Evolutionary conservation across 2,329 filamentous ascomycete genomes (phyloP).

Genomic region (Talaromyces sp.): DNA sequence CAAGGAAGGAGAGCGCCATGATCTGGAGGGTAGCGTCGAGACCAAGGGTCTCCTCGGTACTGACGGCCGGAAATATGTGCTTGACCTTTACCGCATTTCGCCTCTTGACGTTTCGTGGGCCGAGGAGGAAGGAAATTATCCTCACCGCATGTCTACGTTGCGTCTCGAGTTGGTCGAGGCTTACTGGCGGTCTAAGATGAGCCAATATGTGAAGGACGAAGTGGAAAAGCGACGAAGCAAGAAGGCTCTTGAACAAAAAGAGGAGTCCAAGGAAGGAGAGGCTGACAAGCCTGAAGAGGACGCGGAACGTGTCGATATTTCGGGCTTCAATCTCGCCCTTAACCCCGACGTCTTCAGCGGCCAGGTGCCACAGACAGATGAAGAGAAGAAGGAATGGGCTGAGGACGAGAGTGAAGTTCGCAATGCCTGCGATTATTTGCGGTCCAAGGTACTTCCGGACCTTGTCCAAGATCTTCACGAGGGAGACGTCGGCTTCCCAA

Average conservation of each 20-base stretch:
- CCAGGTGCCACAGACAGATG: slow-evolving; percentile 81
- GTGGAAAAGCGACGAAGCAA: slow-evolving; percentile 57
- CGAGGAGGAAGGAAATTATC: slow-evolving; percentile 71
- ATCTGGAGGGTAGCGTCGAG: slow-evolving; percentile 92
- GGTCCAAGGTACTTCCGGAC: slow-evolving; percentile 72
- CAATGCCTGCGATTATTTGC: slow-evolving; percentile 73
- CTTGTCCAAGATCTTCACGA: slow-evolving; percentile 82
- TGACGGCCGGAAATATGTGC: slow-evolving; percentile 93
- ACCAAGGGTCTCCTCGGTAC: slow-evolving; percentile 97
- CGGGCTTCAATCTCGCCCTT: slow-evolving; percentile 78
- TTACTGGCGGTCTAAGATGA: slow-evolving; percentile 78
- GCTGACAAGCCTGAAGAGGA: slow-evolving; percentile 41
- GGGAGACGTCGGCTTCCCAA: slow-evolving; percentile 92
- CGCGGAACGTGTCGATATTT: slow-evolving; percentile 74
- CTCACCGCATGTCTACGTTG: slow-evolving; percentile 93
- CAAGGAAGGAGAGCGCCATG: slow-evolving; percentile 84
- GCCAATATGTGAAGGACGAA: slow-evolving; percentile 79
- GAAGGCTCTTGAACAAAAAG: slow-evolving; percentile 32
- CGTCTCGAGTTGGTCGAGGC: slow-evolving; percentile 84
- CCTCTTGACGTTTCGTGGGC: slow-evolving; percentile 88
- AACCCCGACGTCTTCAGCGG: slow-evolving; percentile 96
- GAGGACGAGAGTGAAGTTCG: slow-evolving; percentile 86
- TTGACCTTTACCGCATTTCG: slow-evolving; percentile 91
- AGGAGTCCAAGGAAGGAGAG: slow-evolving; percentile 36
- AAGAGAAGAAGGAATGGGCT: slow-evolving; percentile 77